Percentiles rank a stretch among this genome's conserved stretches.
These are phyloP conservation scores for Pezicula neosporulosa DNA, from an alignment of 2,329 filamentous ascomycete genomes.

Conservation along the genomic window DNA sequence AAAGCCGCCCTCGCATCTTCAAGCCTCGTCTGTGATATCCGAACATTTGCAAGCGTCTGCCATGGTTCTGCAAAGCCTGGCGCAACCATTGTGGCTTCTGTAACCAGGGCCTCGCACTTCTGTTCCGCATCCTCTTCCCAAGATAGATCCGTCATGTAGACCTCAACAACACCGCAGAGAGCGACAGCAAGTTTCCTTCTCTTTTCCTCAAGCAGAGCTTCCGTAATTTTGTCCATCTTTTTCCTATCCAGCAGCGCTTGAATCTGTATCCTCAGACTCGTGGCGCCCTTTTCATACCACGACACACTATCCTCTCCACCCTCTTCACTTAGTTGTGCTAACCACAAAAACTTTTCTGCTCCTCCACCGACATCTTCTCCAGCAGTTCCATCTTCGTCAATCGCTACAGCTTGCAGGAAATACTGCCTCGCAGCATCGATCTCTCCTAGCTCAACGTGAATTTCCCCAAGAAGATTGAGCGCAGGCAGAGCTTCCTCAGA, in stretches of 20 bases:
- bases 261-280: slow-evolving; percentile 69
- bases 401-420: slow-evolving; percentile 68
- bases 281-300: slow-evolving; percentile 70
- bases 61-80: slow-evolving; percentile 83
- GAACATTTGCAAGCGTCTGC: slow-evolving; percentile 90
- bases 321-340: slow-evolving; percentile 82
- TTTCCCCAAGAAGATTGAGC: slow-evolving; percentile 30
- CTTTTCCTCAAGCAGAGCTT: slow-evolving; percentile 59
- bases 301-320: slow-evolving; percentile 62
- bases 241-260: slow-evolving; percentile 53
- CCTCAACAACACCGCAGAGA: slow-evolving; percentile 91
- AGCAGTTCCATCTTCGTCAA: slow-evolving; percentile 72
- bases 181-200: slow-evolving; percentile 81
- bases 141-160: slow-evolving; percentile 98
- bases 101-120: slow-evolving; percentile 83
- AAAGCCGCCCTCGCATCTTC: slow-evolving; percentile 82
- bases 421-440: slow-evolving; percentile 68
- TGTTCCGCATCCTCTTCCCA: slow-evolving; percentile 89
- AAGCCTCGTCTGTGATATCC: slow-evolving; percentile 78
- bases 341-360: slow-evolving; percentile 89
- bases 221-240: slow-evolving; percentile 37
- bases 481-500: slow-evolving; percentile 25
- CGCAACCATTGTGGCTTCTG: slow-evolving; percentile 83
- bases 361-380: slow-evolving; percentile 74
- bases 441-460: slow-evolving; percentile 51